Evolutionary conservation across 495 filamentous ascomycete species (phyloP).

Genomic region (Penicillium argentinense): DNA sequence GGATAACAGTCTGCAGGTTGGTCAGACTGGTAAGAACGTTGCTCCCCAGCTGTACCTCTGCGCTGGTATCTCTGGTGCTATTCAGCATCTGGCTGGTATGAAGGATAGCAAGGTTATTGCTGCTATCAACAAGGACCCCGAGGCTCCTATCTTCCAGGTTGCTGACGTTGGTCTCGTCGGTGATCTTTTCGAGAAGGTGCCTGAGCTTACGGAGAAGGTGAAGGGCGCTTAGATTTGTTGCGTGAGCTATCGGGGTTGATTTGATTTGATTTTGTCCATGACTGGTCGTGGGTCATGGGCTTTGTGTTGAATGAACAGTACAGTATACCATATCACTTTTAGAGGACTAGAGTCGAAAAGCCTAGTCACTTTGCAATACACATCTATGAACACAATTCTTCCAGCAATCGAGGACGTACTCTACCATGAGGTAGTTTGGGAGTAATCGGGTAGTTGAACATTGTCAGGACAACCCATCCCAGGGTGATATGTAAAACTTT

Average conservation of each 20-base stretch:
- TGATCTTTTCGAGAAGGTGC: slow-evolving; percentile 92
- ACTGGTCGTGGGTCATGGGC: slow-evolving; percentile 17
- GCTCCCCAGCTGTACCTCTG: slow-evolving; percentile 94
- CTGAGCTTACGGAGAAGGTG: slow-evolving; percentile 94
- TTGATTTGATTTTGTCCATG: slow-evolving; percentile 21
- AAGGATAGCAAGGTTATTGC: slow-evolving; percentile 99
- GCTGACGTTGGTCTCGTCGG: slow-evolving; percentile 94
- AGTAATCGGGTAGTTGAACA: too few species aligned
- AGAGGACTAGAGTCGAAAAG: slow-evolving; percentile 15
- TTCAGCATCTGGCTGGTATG: slow-evolving; percentile 98
- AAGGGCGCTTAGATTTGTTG: slow-evolving; percentile 46
- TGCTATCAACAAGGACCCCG: slow-evolving; percentile 95
- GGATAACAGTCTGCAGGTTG: slow-evolving; percentile 98
- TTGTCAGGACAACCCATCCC: too few species aligned
- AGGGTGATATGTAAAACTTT: too few species aligned
- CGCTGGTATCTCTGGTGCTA: slow-evolving; percentile 93
- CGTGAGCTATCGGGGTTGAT: slow-evolving; percentile 27
- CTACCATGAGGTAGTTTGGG: too few species aligned
- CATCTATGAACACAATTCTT: background rate
- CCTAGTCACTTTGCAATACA: slow-evolving; percentile 16
- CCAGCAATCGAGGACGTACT: too few species aligned
- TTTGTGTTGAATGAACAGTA: slow-evolving; percentile 25
- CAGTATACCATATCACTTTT: slow-evolving; percentile 40
- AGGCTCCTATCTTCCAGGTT: slow-evolving; percentile 97
- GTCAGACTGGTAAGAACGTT: slow-evolving; percentile 97